Base-by-base conservation (phyloP, 306 rosid species). In the Ceratonia siliqua region DNA sequence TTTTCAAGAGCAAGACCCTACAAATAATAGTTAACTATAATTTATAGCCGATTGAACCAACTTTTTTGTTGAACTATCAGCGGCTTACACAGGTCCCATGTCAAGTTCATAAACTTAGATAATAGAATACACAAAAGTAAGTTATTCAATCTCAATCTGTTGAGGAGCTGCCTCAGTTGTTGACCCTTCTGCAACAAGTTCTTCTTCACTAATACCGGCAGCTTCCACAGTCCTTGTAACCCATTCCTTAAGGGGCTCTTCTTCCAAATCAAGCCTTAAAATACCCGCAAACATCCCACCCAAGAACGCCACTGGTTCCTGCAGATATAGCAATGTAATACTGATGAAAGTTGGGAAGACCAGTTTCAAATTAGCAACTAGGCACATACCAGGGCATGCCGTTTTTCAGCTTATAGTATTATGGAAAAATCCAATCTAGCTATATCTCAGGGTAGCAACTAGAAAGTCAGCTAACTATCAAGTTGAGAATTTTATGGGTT, bases 211-310 rank as follows among this genome's bases (percentile, higher is more conserved):
- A 58, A 89, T 72, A 68, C 92, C 96, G 4, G 96, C 87, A 71
- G 91, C 86, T 81, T 94, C 97, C 17, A 59, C 91, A 5, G 97
- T 94, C 82, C 90, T 87, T 5, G 89, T 81, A 49, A 94, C 87
- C 98, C 98, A 94, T 83, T 94, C 96, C 81, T 84, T 88, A 12
- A 91, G 91, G 20, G 98, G 98, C 27, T 91, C 98, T 78, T 91
- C 98, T 14, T 88, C 90, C 87, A 94, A 83, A 82, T 91, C 97
- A 28, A 91, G 93, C 73, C 98, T 82, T 56, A 91, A 70, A 54
- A 94, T 75, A 15, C 98, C 97, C 0, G 98, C 97, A 79, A 94
- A 90, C 43, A 94, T 25, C 70, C 98, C 98, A 36, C 97, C 97
- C 75, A 88, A 70, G 84, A 94, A 91, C 10, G 98, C 96, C 58